A percentile compares a stretch with the other conserved stretches of the same genome.
Conservation (phyloP, 75 land plant species). For the Cunninghamia lanceolata region DNA sequence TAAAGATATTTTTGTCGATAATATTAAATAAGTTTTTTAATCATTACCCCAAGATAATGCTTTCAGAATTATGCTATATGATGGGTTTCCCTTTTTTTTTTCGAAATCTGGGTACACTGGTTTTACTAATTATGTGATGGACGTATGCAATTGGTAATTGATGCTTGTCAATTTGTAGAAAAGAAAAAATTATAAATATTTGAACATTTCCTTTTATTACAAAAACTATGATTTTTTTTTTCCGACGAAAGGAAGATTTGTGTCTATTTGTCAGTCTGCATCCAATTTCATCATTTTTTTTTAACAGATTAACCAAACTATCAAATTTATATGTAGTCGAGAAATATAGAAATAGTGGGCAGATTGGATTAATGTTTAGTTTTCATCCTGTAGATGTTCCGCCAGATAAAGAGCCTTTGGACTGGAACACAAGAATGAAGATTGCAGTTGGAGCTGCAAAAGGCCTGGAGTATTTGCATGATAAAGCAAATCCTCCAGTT, state of each 20-base stretch:
- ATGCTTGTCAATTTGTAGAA: neutral
- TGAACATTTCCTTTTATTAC: neutral
- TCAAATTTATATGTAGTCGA: neutral
- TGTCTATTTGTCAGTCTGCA: neutral
- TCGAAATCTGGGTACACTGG: neutral
- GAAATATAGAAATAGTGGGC: neutral
- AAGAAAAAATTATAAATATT: neutral
- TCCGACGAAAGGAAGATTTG: neutral
- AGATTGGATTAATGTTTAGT: neutral
- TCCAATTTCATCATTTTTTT: neutral
- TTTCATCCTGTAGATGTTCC: conserved; percentile 60
- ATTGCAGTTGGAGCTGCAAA: conserved; percentile 91
- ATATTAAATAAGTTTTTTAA: neutral
- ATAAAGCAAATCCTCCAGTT: conserved; percentile 82
- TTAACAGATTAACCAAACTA: neutral
- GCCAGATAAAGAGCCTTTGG: conserved; percentile 69
- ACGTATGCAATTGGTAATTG: neutral
- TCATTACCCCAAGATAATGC: no score
- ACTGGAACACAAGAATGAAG: conserved; percentile 96
- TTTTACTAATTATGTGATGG: neutral
- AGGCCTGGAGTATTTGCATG: conserved; percentile 81
- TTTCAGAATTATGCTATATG: neutral
- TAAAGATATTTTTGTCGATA: neutral
- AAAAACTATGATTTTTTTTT: neutral
- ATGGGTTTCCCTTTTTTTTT: neutral